These are phyloP conservation scores for Neoarthrinium moseri DNA, from an alignment of 2,329 filamentous ascomycete genomes.

Conservation along the genomic window DNA sequence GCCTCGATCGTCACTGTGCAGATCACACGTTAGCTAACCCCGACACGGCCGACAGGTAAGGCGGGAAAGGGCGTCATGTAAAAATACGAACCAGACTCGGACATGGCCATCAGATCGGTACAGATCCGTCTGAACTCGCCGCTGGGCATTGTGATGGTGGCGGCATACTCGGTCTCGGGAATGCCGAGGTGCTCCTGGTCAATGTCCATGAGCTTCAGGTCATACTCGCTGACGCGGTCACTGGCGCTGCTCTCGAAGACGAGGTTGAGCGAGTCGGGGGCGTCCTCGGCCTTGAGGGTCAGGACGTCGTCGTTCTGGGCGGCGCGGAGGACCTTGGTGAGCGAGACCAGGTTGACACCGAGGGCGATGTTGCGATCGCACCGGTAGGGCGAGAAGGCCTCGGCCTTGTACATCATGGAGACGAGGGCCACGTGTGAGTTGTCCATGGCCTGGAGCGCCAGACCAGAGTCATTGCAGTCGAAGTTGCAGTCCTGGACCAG, in stretches of 20 bases:
- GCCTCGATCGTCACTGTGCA: conserved; percentile 88
- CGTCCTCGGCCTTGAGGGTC: conserved; percentile 95
- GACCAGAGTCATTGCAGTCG: conserved; percentile 99
- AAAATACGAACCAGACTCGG: conserved; percentile 78
- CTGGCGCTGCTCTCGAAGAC: conserved; percentile 87
- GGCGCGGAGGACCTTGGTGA: conserved; percentile 95
- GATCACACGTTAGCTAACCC: conserved; percentile 16
- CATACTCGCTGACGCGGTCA: conserved; percentile 96
- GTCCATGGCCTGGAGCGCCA: conserved; percentile 99
- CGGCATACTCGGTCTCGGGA: conserved; percentile 96
- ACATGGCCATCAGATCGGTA: conserved; percentile 86
- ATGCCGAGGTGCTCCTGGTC: conserved; percentile 99
- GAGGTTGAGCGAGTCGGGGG: conserved; percentile 92
- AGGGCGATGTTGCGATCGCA: conserved; percentile 99
- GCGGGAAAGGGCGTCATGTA: not conserved
- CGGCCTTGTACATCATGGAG: conserved; percentile 97
- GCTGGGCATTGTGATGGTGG: conserved; percentile 85
- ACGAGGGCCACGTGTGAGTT: conserved; percentile 99
- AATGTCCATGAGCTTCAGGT: conserved; percentile 99
- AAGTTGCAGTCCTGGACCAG: conserved; percentile 99
- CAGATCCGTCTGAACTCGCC: conserved; percentile 93
- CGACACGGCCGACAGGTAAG: conserved; percentile 12
- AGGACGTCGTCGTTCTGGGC: conserved; percentile 93
- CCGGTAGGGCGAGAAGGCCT: conserved; percentile 91
- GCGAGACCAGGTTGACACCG: conserved; percentile 91